phyloP scores from a whole-genome alignment of 192 early-diverging fungal species.

The Diversispora epigaea region DNA sequence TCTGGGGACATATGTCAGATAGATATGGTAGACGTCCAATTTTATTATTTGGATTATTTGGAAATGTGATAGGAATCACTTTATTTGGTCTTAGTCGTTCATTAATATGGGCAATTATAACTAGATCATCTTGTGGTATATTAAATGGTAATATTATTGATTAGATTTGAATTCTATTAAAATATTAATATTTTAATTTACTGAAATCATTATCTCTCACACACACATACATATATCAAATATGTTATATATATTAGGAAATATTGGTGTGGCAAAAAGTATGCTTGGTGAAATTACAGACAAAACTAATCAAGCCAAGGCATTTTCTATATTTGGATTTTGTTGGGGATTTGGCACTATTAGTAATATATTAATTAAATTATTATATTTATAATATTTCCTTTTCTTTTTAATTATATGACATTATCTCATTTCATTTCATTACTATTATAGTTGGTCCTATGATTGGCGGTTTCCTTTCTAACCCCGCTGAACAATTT shows the following conservation, averaged over 20 bases:
- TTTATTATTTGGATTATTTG: conserved; percentile 74
- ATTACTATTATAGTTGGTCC: conserved; percentile 51
- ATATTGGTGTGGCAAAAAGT: conserved; percentile 78
- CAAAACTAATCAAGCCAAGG: conserved; percentile 60
- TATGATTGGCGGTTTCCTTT: conserved; percentile 77
- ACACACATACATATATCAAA: not conserved
- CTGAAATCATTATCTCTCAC: not conserved
- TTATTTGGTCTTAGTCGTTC: conserved; percentile 72
- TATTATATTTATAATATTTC: not conserved
- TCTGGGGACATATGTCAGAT: conserved; percentile 78
- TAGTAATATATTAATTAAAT: conserved; percentile 30
- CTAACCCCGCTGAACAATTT: conserved; percentile 68
- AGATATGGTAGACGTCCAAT: conserved; percentile 79
- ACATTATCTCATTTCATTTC: conserved; percentile 7
- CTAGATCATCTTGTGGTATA: conserved; percentile 66
- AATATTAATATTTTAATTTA: not conserved
- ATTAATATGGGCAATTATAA: conserved; percentile 57
- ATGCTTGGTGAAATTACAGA: conserved; percentile 86
- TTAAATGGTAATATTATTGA: conserved; percentile 55
- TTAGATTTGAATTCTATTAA: not conserved
- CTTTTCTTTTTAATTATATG: conserved; percentile 15
- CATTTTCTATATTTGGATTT: conserved; percentile 19
- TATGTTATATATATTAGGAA: conserved; percentile 44
- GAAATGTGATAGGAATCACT: conserved; percentile 66
- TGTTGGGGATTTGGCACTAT: conserved; percentile 48